Percentiles rank a stretch among this genome's conserved stretches.
These are phyloP conservation scores for Cladophialophora exuberans DNA, from an alignment of 2,329 filamentous ascomycete species.

Conservation along the genomic window DNA sequence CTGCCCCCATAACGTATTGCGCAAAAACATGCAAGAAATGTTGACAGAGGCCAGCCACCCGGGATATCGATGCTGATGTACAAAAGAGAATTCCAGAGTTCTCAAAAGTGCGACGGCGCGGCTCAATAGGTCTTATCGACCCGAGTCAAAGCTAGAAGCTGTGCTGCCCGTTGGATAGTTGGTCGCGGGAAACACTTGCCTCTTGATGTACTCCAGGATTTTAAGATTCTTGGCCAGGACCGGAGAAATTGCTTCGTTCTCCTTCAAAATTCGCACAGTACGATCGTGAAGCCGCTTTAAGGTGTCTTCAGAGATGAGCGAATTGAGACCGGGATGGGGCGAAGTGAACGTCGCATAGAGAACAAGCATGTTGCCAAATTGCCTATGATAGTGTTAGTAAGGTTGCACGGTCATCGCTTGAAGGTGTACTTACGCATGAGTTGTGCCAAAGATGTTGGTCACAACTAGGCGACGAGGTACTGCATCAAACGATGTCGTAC, in stretches of 20 bases:
- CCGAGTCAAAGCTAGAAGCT: slow-evolving; percentile 25
- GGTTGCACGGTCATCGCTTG: slow-evolving; percentile 3
- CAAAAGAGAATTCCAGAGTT: slow-evolving; percentile 10
- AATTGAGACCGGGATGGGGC: slow-evolving; percentile 53
- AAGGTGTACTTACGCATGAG: slow-evolving; percentile 77
- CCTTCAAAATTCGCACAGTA: slow-evolving; percentile 76
- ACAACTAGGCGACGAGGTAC: slow-evolving; percentile 72
- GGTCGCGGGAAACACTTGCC: slow-evolving; percentile 41
- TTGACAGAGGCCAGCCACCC: slow-evolving; percentile 1
- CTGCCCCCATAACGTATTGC: slow-evolving; percentile 11
- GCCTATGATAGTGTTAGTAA: slow-evolving; percentile 58
- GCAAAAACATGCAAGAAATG: slow-evolving; percentile 13
- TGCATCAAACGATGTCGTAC: slow-evolving; percentile 79
- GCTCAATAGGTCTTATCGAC: slow-evolving; percentile 11
- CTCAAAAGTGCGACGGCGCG: neutral
- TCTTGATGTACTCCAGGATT: slow-evolving; percentile 65
- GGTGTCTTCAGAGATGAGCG: slow-evolving; percentile 59
- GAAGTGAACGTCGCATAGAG: slow-evolving; percentile 79
- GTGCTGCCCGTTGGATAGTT: slow-evolving; percentile 17
- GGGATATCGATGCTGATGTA: slow-evolving; percentile 9
- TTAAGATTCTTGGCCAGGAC: slow-evolving; percentile 73
- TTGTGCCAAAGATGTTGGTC: slow-evolving; percentile 95
- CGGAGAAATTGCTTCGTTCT: slow-evolving; percentile 72
- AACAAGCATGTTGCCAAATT: slow-evolving; percentile 97
- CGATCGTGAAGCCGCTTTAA: slow-evolving; percentile 67